These are phyloP conservation scores for Ustilago nuda DNA, from an alignment of 1,284 basidiomycete genomes.

Conservation along the genomic window DNA sequence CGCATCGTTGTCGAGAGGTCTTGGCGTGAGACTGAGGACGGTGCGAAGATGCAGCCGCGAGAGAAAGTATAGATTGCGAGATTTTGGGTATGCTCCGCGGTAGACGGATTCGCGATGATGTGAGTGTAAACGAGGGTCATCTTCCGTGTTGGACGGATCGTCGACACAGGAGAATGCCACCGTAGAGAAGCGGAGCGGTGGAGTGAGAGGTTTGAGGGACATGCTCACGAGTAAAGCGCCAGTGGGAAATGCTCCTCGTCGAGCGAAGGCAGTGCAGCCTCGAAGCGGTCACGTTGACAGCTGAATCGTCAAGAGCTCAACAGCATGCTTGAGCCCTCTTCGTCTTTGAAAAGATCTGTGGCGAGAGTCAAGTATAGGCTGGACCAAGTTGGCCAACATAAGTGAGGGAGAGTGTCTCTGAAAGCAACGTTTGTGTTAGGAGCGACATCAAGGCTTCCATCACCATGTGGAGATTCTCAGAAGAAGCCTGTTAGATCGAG, in stretches of 20 bases:
- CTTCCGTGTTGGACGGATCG: background rate
- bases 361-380: no score
- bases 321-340: background rate
- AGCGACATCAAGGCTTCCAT: constrained; percentile 13
- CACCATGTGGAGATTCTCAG: constrained; percentile 20
- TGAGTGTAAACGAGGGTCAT: constrained; percentile 24
- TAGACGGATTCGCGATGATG: constrained; percentile 58
- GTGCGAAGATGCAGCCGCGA: constrained; percentile 59
- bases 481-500: constrained; percentile 17
- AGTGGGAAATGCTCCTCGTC: background rate
- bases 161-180: constrained; percentile 49
- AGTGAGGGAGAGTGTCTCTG: background rate
- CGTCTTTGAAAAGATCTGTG: background rate
- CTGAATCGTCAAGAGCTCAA: constrained; percentile 1
- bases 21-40: constrained; percentile 65
- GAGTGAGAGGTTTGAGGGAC: constrained; percentile 55
- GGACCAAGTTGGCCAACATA: no score
- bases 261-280: background rate
- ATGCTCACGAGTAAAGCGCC: constrained; percentile 6
- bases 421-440: background rate
- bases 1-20: constrained; percentile 58
- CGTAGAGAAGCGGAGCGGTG: constrained; percentile 60
- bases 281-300: background rate
- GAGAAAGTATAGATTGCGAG: constrained; percentile 64
- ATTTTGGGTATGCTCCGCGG: constrained; percentile 65